Base-by-base conservation (phyloP, 768 basidiomycete species). In the Boletus speciosus region DNA sequence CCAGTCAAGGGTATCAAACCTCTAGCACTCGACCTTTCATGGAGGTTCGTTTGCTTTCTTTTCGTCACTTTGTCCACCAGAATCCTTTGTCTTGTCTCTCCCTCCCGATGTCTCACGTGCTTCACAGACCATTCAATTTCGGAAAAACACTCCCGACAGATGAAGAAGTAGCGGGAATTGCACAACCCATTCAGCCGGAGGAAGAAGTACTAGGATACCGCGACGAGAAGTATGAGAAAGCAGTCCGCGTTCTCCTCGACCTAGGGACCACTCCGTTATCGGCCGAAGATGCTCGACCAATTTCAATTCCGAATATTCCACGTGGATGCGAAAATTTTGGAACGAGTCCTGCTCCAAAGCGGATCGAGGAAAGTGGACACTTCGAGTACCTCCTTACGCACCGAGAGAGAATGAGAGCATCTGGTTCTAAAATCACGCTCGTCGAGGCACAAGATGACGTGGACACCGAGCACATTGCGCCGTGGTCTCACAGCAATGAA, bases 11-110 rank as follows among this genome's bases (percentile, higher is more conserved):
- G 86, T 2, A 65, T 82, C 21, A 77, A 80, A 51, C 74, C 85
- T 5, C 71, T 89, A 4, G 73, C 77, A 21, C 73, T 89, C 14
- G 76, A 81, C 32, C 70, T 90, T 47, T 82, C 84, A 14, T 90
- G 88, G 88, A 78, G 79, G 87, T 87, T 53, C 46, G 78, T 73
- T 47, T 48, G 34, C 46, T 47, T 50, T 35, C 21, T 50, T 32
- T 34, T 29, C 21, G 25, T 19, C 32, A 14, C 14, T 43, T 36
- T 36, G 34, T 44, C 40, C 23, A 3, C 32, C 19, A 35, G 29
- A 19, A 14, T 47, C 32, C 12, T 52, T 46, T 34, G 19, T 23
- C 11, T 38, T 34, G 34, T 54, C n/a, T 29, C 35, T 42, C 12
- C 29, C 5, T 39, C 10, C 8, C n/a, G n/a, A 56, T 16, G n/a